phyloP scores from a whole-genome alignment of 2,329 filamentous ascomycete genomes.

The Periconia digitata region DNA sequence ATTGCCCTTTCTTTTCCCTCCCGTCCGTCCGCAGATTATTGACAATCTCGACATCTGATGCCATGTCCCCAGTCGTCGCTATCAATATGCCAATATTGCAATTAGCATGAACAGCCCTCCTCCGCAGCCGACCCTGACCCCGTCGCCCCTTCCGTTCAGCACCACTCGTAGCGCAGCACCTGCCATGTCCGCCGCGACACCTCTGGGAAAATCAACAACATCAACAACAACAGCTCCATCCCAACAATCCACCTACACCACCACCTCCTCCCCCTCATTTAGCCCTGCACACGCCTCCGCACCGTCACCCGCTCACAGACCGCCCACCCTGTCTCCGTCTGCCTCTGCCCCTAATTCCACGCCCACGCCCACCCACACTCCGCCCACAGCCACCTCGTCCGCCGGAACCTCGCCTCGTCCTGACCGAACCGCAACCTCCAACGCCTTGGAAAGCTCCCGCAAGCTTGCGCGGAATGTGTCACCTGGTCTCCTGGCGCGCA shows the following conservation, averaged over 20 bases:
- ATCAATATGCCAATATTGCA: background rate
- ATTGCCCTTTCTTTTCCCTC: no score
- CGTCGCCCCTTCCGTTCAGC: no score
- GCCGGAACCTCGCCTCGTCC: conserved; percentile 13
- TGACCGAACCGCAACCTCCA: conserved; percentile 10
- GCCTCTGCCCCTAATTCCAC: background rate
- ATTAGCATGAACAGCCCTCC: background rate
- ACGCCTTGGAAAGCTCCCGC: conserved; percentile 25
- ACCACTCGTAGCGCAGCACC: no score
- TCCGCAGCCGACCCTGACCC: background rate
- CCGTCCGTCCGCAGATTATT: no score
- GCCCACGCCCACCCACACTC: background rate
- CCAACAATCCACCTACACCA: background rate
- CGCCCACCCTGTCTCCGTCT: conserved; percentile 5
- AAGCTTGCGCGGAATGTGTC: conserved; percentile 44
- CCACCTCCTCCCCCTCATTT: background rate
- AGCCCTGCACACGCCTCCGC: background rate
- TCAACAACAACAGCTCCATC: background rate
- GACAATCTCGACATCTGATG: background rate
- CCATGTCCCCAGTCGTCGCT: no score
- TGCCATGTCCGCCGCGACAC: background rate
- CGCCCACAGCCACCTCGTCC: conserved; percentile 2
- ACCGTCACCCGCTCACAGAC: conserved; percentile 14
- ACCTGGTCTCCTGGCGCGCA: conserved; percentile 48
- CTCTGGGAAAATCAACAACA: background rate